These are phyloP conservation scores for Otatea glauca DNA, from an alignment of 176 grass and related monocot genomes.

Conservation along the genomic window DNA sequence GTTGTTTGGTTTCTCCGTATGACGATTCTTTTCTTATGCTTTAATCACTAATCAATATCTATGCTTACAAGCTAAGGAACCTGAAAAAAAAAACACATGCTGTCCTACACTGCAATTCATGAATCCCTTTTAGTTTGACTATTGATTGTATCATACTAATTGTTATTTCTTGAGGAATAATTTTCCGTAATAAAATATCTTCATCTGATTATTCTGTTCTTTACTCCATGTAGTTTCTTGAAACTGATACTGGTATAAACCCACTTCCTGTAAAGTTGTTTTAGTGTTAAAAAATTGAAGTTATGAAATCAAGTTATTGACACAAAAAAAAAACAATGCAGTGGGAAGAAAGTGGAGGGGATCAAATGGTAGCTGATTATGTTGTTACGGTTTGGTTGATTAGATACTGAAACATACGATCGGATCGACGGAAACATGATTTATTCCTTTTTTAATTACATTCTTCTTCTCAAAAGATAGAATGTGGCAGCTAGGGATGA, in stretches of 20 bases:
- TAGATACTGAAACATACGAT: no score
- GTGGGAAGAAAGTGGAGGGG: constrained; percentile 25
- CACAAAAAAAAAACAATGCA: constrained; percentile 22
- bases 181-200: constrained; percentile 2
- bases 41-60: constrained; percentile 23
- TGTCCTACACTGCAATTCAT: constrained; percentile 25
- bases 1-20: constrained; percentile 37
- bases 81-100: background rate
- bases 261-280: background rate
- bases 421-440: no score
- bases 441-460: no score
- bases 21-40: constrained; percentile 35
- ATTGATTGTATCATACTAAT: constrained; percentile 6
- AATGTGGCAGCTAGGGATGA: no score
- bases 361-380: constrained; percentile 50
- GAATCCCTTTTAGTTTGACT: background rate
- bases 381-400: no score
- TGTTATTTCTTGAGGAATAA: background rate
- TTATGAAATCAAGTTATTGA: constrained; percentile 9
- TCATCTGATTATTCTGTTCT: background rate
- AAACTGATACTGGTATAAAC: background rate
- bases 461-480: no score
- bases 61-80: constrained; percentile 48
- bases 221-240: background rate
- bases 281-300: background rate